Evolutionary conservation across 2,329 filamentous ascomycete species (phyloP), one percentile per base, ranked within the genome.

Genomic region (Colletotrichum endophyticum): DNA sequence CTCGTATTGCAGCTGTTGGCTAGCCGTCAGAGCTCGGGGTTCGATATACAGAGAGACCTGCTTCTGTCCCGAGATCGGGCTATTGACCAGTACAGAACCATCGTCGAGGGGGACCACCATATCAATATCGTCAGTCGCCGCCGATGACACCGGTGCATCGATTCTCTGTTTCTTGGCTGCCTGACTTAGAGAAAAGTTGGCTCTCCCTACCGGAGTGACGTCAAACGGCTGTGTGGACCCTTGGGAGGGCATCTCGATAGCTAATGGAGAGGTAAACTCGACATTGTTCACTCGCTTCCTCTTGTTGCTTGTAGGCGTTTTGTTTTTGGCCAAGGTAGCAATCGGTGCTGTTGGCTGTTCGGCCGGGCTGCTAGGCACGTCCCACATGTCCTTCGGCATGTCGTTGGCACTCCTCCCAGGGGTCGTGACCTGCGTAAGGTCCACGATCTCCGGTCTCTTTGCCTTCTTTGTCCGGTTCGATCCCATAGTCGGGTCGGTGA

Each of bases 291-390:
- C 62, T 19, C 62, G 72, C 44, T 77, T 77, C 16, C 75, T 71
- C 49, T 77, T 79, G 19, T 30, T 74, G 22, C 63, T 66, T 36
- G 39, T 62, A 19, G 75, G 36, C 11, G 67, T 70, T 25, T 49
- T 66, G 19, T 27, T 30, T 30, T 32, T 15, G 9, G 63, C n/a
- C 44, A 64, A 11, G 76, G 70, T 44, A 53, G 56, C 61, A 28
- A 34, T 4, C 66, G 72, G 30, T 72, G 57, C 75, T 74, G 77
- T 30, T 84, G 84, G 8, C 15, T 53, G 30, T 34, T 8, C 53
- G 11, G 22, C 53, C 6, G 86, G 84, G 61, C 87, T 89, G 77
- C 84, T 86, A 0, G 87, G 87, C 5, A 90, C 84, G 49, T 88
- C 87, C 85, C 87, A 89, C 9, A 81, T 79, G 68, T 88, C 86